Percentiles rank a stretch among this genome's conserved stretches.
Conservation (phyloP, 2,329 filamentous ascomycete species). For the Cercospora nicotianae region DNA sequence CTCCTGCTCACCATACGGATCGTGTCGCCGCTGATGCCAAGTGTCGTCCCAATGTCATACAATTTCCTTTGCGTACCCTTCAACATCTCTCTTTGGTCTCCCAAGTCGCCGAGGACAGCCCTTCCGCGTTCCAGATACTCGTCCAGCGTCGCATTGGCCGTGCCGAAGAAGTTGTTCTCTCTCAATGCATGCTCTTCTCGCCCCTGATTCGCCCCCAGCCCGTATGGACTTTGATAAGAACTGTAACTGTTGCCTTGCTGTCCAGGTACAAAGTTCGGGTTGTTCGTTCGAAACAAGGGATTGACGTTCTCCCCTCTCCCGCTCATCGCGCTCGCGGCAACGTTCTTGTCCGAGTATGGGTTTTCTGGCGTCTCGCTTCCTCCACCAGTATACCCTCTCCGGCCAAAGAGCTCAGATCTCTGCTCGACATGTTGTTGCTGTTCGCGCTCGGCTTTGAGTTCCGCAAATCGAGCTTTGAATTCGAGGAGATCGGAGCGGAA, state of each 20-base stretch:
- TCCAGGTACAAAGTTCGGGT: constrained; percentile 39
- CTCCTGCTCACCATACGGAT: constrained; percentile 94
- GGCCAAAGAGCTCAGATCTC: constrained; percentile 78
- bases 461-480: constrained; percentile 75
- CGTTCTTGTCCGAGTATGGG: constrained; percentile 70
- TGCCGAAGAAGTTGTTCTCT: constrained; percentile 83
- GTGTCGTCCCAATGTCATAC: constrained; percentile 89
- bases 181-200: constrained; percentile 80
- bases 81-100: constrained; percentile 87
- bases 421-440: constrained; percentile 53
- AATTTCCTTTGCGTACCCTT: constrained; percentile 90
- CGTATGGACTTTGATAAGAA: constrained; percentile 40
- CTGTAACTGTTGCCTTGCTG: constrained; percentile 44
- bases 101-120: constrained; percentile 83
- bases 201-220: constrained; percentile 34
- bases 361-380: constrained; percentile 76
- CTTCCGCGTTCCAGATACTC: constrained; percentile 91
- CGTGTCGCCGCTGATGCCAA: constrained; percentile 91
- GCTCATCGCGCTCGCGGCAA: constrained; percentile 29
- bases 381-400: constrained; percentile 66
- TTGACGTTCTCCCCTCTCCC: constrained; percentile 37
- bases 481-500: constrained; percentile 81
- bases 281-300: constrained; percentile 40
- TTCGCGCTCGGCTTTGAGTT: constrained; percentile 73
- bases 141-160: constrained; percentile 81